These are phyloP conservation scores for Diplotaxis tenuifolia DNA, from an alignment of 345 rosid species.

Conservation along the genomic window DNA sequence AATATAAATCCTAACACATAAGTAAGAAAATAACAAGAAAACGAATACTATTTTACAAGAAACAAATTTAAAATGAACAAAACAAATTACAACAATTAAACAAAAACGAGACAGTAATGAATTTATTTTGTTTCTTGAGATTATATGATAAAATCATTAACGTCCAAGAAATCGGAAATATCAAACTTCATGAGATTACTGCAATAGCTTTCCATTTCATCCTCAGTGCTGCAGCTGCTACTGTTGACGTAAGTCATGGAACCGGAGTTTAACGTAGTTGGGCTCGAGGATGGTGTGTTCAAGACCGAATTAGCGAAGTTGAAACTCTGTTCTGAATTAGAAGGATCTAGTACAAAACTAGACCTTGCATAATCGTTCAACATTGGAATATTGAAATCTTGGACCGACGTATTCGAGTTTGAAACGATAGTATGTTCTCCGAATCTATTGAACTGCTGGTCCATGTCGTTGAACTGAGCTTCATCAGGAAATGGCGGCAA, in stretches of 20 bases:
- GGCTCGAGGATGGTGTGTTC: constrained; percentile 65
- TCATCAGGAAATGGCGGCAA: constrained; percentile 39
- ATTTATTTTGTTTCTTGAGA: not conserved
- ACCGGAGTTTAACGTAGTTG: constrained; percentile 58
- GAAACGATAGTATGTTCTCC: constrained; percentile 32
- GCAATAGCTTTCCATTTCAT: constrained; percentile 73
- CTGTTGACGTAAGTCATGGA: constrained; percentile 49
- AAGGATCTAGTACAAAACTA: constrained; percentile 40
- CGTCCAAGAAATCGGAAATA: constrained; percentile 58
- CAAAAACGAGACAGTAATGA: not conserved
- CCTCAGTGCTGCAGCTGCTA: constrained; percentile 53
- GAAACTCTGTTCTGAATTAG: constrained; percentile 39
- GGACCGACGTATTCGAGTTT: constrained; percentile 22
- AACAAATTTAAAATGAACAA: not conserved
- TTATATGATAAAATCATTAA: constrained; percentile 51
- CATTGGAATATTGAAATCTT: constrained; percentile 38
- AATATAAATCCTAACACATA: constrained; percentile 1
- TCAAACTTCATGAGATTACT: constrained; percentile 60
- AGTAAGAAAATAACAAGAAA: not conserved
- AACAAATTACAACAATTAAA: not conserved
- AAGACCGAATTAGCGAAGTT: constrained; percentile 50
- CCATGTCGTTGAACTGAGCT: constrained; percentile 27
- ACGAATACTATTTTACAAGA: constrained; percentile 27
- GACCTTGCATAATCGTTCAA: constrained; percentile 32
- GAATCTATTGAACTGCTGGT: constrained; percentile 11